phyloP scores from a whole-genome alignment of 352 stramenopile species.

The Phytophthora chlamydospora region DNA sequence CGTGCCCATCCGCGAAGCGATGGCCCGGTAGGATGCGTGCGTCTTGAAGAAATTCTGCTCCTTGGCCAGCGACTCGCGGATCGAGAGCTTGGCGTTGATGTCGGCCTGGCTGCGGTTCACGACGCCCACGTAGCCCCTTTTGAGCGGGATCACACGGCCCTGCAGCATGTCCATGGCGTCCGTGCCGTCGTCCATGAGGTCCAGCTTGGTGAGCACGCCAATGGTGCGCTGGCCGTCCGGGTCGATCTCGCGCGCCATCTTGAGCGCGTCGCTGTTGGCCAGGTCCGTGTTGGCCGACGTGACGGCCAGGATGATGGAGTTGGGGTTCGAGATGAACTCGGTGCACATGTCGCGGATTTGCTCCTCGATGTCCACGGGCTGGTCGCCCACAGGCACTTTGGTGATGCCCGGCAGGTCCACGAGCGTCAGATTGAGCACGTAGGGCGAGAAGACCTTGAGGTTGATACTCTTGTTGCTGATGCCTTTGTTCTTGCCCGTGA shows the following conservation, averaged over 20 bases:
- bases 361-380: conserved; percentile 99
- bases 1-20: conserved; percentile 96
- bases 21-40: conserved; percentile 94
- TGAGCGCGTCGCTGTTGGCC: conserved; percentile 98
- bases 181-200: conserved; percentile 99
- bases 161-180: conserved; percentile 97
- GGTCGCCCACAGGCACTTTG: conserved; percentile 98
- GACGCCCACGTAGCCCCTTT: conserved; percentile 97
- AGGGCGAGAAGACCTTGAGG: conserved; percentile 98
- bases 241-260: conserved; percentile 95
- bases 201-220: conserved; percentile 99
- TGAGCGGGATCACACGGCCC: conserved; percentile 97
- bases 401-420: conserved; percentile 99
- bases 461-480: conserved; percentile 99
- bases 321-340: conserved; percentile 98
- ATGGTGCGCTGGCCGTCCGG: conserved; percentile 96
- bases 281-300: conserved; percentile 99
- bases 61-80: conserved; percentile 95
- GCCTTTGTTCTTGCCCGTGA: conserved; percentile 96
- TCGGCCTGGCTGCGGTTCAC: conserved; percentile 99
- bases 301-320: conserved; percentile 99
- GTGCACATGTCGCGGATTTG: conserved; percentile 99
- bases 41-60: conserved; percentile 98
- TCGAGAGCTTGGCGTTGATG: conserved; percentile 96
- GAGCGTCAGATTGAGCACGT: conserved; percentile 99